Evolutionary conservation across 1,284 basidiomycete species (phyloP), one percentile per base, ranked within the genome.

Genomic region (Cutaneotrichosporon sp.): DNA sequence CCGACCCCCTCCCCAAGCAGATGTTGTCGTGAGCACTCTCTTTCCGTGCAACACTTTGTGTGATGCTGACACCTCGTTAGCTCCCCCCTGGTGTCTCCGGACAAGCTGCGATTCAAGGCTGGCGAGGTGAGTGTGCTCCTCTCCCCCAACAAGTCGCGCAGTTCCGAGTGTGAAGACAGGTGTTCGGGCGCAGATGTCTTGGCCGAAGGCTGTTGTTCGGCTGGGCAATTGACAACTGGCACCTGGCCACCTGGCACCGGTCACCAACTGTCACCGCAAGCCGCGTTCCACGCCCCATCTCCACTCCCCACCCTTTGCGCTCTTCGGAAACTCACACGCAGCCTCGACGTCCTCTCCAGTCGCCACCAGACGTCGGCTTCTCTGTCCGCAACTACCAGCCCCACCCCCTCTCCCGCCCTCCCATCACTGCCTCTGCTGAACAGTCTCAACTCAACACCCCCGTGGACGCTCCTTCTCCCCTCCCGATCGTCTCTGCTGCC

Each of bases 351-450:
- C 16, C 56, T 20, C 31, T 25, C 7, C 20, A 24, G 7, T 58
- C 56, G 10, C 36, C 56, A 25, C 20, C 25, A 24, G 36, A 50
- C 36, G 43, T 7, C 31, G 54, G n/a, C 36, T n/a, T 43, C 50
- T 36, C 9, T 9, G n/a, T 20, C 20, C 59, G 59, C 53, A 36
- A 36, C 33, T 43, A 52, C 22, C 25, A 9, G 13, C 60, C 58
- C 9, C 64, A 66, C 42, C 64, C 64, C 6, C 55, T 66, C 1
- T 62, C 64, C 1, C 64, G 58, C 20, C 55, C 64, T 1, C 64
- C 64, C n/a, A 58, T 66, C 52, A 63, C 46, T 3, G 60, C 60
- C 4, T 42, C 59, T 22, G 9, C 18, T 16, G 3, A 18, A 18
- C 22, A 47, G 20, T 25, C 27, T 34, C 34, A 50, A 20, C 16